phyloP scores from a whole-genome alignment of 441 rosid genomes.

The Gossypium davidsonii region DNA sequence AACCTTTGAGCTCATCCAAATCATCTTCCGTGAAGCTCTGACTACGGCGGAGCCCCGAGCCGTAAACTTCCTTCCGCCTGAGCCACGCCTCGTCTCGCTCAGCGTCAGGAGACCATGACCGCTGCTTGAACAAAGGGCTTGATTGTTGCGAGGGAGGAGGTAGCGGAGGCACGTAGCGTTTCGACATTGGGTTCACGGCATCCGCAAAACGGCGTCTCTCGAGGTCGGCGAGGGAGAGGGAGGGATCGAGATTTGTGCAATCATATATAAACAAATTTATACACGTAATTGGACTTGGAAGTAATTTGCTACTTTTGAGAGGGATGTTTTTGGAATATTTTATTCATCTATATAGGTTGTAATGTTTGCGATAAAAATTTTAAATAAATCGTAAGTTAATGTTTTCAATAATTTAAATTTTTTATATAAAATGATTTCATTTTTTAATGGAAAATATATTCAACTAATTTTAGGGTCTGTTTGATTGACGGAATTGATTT shows the following conservation, averaged over 20 bases:
- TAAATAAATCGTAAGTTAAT: no score
- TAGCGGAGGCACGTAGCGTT: constrained; percentile 17
- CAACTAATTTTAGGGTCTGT: no score
- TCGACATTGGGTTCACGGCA: constrained; percentile 21
- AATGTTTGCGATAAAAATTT: no score
- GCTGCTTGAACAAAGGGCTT: constrained; percentile 42
- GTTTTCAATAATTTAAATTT: no score
- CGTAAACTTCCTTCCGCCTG: constrained; percentile 32
- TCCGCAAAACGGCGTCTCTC: neutral
- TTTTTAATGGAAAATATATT: no score
- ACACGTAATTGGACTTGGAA: neutral
- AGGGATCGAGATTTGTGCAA: neutral
- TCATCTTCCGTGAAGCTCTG: constrained; percentile 70
- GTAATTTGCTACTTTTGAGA: neutral
- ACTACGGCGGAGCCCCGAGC: constrained; percentile 25
- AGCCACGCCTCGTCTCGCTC: constrained; percentile 72
- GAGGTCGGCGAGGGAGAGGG: neutral
- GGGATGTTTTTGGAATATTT: neutral
- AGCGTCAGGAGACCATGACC: constrained; percentile 67
- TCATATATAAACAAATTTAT: neutral
- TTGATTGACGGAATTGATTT: no score
- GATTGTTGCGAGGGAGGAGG: constrained; percentile 22
- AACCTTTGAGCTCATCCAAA: constrained; percentile 65
- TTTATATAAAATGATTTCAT: no score
- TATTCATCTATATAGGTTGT: neutral